Conservation (phyloP, 2,329 filamentous ascomycete species). For the Penicillium sp. region DNA sequence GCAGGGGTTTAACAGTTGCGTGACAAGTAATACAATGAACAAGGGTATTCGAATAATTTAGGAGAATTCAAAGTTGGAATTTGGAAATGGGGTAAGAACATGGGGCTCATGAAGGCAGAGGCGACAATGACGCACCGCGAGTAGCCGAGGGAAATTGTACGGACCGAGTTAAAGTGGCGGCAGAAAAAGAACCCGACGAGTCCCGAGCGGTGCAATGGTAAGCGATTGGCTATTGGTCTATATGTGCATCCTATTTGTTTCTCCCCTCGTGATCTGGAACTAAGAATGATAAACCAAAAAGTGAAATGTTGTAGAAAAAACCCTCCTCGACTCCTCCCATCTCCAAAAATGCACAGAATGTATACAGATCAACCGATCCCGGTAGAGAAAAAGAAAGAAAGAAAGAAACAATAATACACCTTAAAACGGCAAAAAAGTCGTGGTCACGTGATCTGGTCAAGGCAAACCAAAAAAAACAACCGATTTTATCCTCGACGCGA, state of each 20-base stretch:
- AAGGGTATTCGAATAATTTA: not conserved
- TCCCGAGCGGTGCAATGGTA: constrained; percentile 25
- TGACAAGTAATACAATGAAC: too few species aligned
- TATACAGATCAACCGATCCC: constrained; percentile 11
- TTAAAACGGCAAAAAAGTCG: constrained; percentile 7
- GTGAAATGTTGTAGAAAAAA: not conserved
- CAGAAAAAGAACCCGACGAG: constrained; percentile 6
- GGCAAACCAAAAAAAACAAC: constrained; percentile 1
- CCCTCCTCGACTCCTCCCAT: constrained; percentile 10
- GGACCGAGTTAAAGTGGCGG: constrained; percentile 1
- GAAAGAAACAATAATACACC: constrained; percentile 3
- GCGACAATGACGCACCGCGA: constrained; percentile 1
- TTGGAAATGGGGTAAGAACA: not conserved
- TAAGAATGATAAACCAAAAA: not conserved
- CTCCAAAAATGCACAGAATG: constrained; percentile 17
- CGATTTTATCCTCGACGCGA: constrained; percentile 30
- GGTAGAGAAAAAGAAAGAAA: not conserved
- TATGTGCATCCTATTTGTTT: constrained; percentile 10
- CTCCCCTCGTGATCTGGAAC: not conserved
- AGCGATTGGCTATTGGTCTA: constrained; percentile 7
- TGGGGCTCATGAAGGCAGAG: not conserved
- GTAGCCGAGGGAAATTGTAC: not conserved
- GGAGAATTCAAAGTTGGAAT: too few species aligned
- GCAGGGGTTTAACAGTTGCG: not conserved
- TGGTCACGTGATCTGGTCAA: constrained; percentile 4